phyloP scores from a whole-genome alignment of 2,329 filamentous ascomycete genomes.

The Cladosporium sphaerospermum region DNA sequence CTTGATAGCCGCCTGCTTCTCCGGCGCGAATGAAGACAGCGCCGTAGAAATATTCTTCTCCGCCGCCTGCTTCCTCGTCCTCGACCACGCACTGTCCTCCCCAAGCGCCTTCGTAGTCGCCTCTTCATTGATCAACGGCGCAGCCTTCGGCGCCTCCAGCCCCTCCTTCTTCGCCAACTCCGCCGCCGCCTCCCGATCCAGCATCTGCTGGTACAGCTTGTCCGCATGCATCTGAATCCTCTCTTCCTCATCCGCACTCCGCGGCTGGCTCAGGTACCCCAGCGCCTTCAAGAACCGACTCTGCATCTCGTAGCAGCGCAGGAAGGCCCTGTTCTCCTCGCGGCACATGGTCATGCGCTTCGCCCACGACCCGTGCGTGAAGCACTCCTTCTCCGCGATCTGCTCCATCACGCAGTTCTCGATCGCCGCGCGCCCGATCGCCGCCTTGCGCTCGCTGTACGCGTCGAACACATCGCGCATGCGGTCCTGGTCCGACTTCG shows the following conservation, averaged over 20 bases:
- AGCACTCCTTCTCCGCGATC: slow-evolving; percentile 75
- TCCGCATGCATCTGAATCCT: slow-evolving; percentile 93
- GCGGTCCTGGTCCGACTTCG: slow-evolving; percentile 71
- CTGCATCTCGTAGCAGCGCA: slow-evolving; percentile 85
- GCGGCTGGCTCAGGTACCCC: slow-evolving; percentile 69
- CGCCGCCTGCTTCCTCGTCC: slow-evolving; percentile 20
- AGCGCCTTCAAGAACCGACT: slow-evolving; percentile 84
- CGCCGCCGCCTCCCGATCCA: slow-evolving; percentile 71
- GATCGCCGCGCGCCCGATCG: slow-evolving; percentile 72
- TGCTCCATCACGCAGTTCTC: slow-evolving; percentile 93
- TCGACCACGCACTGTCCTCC: slow-evolving; percentile 26
- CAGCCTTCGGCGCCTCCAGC: slow-evolving; percentile 51
- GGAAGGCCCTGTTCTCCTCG: slow-evolving; percentile 68
- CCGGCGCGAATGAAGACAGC: slow-evolving; percentile 47
- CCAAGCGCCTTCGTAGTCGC: slow-evolving; percentile 25
- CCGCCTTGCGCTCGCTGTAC: slow-evolving; percentile 73
- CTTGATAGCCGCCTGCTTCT: slow-evolving; percentile 52
- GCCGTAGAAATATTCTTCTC: slow-evolving; percentile 30
- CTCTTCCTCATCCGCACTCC: slow-evolving; percentile 66
- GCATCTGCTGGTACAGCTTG: slow-evolving; percentile 78
- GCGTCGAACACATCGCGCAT: slow-evolving; percentile 72
- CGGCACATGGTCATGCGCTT: slow-evolving; percentile 75
- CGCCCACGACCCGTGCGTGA: slow-evolving; percentile 61
- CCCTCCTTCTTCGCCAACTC: slow-evolving; percentile 59
- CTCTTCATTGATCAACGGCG: slow-evolving; percentile 44